A percentile compares a stretch with the other conserved stretches of the same genome.
These are phyloP conservation scores for Epichloe baconii DNA, from an alignment of 2,329 filamentous ascomycete genomes.

Conservation along the genomic window DNA sequence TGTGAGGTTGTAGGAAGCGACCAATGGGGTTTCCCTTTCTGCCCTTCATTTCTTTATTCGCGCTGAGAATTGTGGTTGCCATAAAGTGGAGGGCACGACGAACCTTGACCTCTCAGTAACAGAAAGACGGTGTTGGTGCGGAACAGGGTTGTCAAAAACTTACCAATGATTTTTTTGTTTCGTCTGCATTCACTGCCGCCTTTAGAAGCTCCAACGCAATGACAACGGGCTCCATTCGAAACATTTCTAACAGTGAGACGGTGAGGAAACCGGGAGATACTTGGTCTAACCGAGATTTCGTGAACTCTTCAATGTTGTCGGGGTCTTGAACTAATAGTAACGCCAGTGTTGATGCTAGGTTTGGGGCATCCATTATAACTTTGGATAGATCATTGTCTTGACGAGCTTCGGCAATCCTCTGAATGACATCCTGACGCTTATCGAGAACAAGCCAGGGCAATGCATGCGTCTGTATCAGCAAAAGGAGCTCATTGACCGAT, in stretches of 20 bases:
- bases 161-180: conserved; percentile 43
- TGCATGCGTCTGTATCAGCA: conserved; percentile 66
- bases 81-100: conserved; percentile 34
- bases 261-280: conserved; percentile 59
- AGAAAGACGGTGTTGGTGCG: neutral
- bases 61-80: conserved; percentile 25
- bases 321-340: conserved; percentile 45
- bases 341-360: conserved; percentile 45
- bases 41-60: conserved; percentile 28
- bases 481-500: conserved; percentile 59
- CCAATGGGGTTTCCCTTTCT: conserved; percentile 48
- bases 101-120: conserved; percentile 22
- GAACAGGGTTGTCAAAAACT: conserved; percentile 15
- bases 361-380: conserved; percentile 40
- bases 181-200: conserved; percentile 55
- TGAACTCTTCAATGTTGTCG: conserved; percentile 46
- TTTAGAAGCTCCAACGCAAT: conserved; percentile 76
- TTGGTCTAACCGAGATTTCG: conserved; percentile 54
- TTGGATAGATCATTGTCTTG: conserved; percentile 51
- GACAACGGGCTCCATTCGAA: conserved; percentile 61
- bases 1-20: conserved; percentile 67
- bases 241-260: conserved; percentile 51
- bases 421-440: conserved; percentile 64
- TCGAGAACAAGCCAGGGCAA: conserved; percentile 76
- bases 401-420: conserved; percentile 66